These are phyloP conservation scores for Eucalyptus urophylla DNA, from an alignment of 345 rosid species.

Conservation along the genomic window DNA sequence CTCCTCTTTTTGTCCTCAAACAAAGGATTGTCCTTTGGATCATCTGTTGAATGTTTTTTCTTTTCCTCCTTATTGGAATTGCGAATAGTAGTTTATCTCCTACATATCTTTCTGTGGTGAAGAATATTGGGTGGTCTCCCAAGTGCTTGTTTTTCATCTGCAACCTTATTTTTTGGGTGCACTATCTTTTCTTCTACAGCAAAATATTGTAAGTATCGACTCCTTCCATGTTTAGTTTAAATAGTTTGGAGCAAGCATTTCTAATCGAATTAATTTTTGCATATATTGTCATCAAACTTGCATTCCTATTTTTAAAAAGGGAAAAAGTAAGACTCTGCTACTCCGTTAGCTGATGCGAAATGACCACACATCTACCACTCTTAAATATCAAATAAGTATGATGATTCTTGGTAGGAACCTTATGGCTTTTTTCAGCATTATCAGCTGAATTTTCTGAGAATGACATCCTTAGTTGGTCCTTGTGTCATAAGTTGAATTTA, in stretches of 20 bases:
- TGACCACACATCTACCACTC: neutral
- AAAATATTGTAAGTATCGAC: neutral
- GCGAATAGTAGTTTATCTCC: neutral
- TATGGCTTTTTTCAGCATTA: neutral
- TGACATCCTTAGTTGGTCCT: neutral
- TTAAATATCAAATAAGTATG: neutral
- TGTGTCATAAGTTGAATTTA: neutral
- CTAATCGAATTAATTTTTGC: neutral
- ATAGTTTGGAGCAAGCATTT: neutral
- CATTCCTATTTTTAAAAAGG: neutral
- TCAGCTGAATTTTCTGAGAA: neutral
- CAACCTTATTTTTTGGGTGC: neutral
- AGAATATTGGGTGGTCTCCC: neutral
- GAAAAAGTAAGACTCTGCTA: neutral
- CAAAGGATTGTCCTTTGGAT: neutral
- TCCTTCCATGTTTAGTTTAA: neutral
- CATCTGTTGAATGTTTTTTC: neutral
- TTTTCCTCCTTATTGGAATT: neutral
- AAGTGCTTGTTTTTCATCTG: neutral
- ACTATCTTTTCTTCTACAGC: neutral
- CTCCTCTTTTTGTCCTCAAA: neutral
- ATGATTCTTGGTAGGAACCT: neutral
- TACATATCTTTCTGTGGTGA: neutral
- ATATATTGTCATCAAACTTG: neutral
- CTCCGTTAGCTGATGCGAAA: neutral